Percentiles rank a stretch among this genome's conserved stretches.
Evolutionary conservation across 2,329 filamentous ascomycete species (phyloP).

Genomic region (Sporothrix euskadiensis): DNA sequence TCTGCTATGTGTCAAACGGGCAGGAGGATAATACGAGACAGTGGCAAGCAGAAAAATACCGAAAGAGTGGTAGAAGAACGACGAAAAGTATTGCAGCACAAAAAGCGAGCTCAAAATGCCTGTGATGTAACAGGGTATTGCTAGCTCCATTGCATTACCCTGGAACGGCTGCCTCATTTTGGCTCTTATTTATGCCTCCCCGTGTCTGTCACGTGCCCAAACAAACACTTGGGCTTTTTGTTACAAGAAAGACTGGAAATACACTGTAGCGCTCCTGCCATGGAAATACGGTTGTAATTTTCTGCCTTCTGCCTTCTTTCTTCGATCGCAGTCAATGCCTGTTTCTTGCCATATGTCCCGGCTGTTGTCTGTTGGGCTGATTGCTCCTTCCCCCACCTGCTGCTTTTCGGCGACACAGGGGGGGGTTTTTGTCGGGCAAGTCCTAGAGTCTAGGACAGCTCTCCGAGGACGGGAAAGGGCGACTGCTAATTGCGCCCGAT

Average conservation of each 20-base stretch:
- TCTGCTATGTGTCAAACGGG: not conserved
- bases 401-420: slow-evolving; percentile 10
- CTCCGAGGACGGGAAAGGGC: not conserved
- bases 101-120: not conserved
- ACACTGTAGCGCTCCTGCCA: not conserved
- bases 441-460: slow-evolving; percentile 17
- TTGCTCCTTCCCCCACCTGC: slow-evolving; percentile 8
- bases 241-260: not conserved
- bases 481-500: slow-evolving; percentile 7
- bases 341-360: not conserved
- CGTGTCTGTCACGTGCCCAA: slow-evolving; percentile 8
- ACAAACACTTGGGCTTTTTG: not conserved
- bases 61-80: not conserved
- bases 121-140: not conserved
- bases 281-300: not conserved
- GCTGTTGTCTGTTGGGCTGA: slow-evolving; percentile 4
- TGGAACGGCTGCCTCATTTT: slow-evolving; percentile 14
- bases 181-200: not conserved
- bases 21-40: slow-evolving; percentile 13
- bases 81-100: not conserved
- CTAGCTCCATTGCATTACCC: not conserved
- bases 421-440: slow-evolving; percentile 9
- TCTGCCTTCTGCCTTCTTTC: not conserved
- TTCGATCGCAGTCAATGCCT: not conserved
- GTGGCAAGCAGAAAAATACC: not conserved